Evolutionary conservation across 352 stramenopile genomes (phyloP).

Genomic region (Chrysophaeum taylorii): DNA sequence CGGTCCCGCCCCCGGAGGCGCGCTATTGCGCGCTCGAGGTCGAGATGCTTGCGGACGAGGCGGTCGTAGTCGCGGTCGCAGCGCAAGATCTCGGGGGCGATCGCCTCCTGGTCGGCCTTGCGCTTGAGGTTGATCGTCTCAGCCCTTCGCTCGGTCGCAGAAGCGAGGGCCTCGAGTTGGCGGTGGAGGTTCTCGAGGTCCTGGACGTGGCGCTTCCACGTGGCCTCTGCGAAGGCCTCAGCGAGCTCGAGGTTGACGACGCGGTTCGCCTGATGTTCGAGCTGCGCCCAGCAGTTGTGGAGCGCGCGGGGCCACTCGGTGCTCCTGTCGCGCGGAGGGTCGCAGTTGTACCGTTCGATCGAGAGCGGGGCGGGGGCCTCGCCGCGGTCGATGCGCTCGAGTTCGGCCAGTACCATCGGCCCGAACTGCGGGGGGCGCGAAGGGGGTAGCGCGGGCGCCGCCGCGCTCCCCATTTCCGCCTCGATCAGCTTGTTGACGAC

Average conservation of each 20-base stretch:
- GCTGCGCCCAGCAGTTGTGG: neutral
- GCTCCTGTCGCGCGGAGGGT: neutral
- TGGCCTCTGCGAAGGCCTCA: neutral
- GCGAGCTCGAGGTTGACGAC: constrained; percentile 15
- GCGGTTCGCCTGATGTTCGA: constrained; percentile 14
- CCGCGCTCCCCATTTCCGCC: neutral
- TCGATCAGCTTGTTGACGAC: neutral
- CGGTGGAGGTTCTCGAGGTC: constrained; percentile 1
- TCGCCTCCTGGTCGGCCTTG: neutral
- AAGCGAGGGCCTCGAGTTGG: neutral
- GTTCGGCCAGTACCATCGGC: neutral
- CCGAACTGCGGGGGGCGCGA: neutral
- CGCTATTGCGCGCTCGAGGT: too few relatives aligned
- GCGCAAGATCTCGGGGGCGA: neutral
- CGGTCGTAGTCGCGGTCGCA: neutral
- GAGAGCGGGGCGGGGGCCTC: neutral
- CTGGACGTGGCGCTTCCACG: neutral
- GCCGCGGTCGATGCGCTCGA: neutral
- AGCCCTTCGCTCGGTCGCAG: neutral
- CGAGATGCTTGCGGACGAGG: too few relatives aligned
- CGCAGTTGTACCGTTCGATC: neutral
- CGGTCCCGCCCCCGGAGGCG: too few relatives aligned
- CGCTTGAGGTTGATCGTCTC: neutral
- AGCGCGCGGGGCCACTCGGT: neutral
- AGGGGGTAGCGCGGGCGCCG: neutral